phyloP scores from a whole-genome alignment of 805 yeast genomes.

The Sugiyamaella americana region DNA sequence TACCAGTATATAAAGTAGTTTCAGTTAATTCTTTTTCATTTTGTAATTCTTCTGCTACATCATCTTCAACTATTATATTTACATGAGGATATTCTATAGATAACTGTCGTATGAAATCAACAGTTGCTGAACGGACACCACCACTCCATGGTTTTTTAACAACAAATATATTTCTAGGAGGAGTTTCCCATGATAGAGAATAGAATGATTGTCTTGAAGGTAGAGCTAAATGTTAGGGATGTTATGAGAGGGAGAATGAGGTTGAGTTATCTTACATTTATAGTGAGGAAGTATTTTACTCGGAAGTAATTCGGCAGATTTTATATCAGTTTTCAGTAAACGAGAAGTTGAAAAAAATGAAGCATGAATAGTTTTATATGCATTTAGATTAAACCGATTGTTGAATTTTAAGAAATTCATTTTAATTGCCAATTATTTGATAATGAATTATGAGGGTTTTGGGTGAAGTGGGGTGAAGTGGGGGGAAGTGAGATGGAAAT shows the following conservation, averaged over 20 bases:
- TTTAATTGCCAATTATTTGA: too few species aligned
- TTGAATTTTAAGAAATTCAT: too few species aligned
- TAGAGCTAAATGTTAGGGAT: constrained; percentile 12
- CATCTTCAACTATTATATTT: constrained; percentile 70
- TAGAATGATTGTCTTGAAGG: constrained; percentile 8
- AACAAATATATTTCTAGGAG: constrained; percentile 66
- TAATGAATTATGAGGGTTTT: too few species aligned
- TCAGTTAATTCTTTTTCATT: constrained; percentile 18
- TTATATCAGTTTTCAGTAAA: neutral
- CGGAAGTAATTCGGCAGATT: neutral
- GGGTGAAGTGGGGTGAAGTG: too few species aligned
- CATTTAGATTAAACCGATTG: too few species aligned
- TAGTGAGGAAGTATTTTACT: constrained; percentile 1
- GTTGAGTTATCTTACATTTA: neutral
- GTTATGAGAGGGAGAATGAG: constrained; percentile 8
- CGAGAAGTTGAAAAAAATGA: neutral
- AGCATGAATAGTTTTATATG: too few species aligned
- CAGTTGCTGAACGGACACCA: constrained; percentile 59
- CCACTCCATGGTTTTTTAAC: constrained; percentile 81
- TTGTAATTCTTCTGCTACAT: constrained; percentile 63
- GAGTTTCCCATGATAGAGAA: constrained; percentile 58
- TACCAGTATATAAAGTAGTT: constrained; percentile 49
- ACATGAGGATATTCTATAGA: constrained; percentile 59
- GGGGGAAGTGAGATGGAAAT: too few species aligned
- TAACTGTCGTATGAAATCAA: constrained; percentile 55